Percentiles rank a stretch among this genome's conserved stretches.
Evolutionary conservation across 148 eudicot genomes (phyloP).

Genomic region (Drosera capensis): DNA sequence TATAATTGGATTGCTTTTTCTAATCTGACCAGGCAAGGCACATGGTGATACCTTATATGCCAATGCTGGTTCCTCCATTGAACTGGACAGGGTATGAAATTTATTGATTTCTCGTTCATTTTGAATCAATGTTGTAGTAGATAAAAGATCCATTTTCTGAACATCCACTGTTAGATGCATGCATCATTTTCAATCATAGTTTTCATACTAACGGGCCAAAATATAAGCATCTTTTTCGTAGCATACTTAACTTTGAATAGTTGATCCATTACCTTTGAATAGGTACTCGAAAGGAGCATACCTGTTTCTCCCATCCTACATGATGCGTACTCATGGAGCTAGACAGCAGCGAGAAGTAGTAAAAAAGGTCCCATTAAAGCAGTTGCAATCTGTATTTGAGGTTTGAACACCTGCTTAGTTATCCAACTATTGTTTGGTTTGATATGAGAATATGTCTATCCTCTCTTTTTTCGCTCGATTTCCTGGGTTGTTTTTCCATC

Average conservation of each 20-base stretch:
- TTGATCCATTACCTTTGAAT: conserved; percentile 6
- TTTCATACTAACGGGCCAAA: too few relatives aligned
- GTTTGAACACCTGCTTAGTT: conserved; percentile 23
- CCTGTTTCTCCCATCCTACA: conserved; percentile 67
- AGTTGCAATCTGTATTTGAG: conserved; percentile 50
- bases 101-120: conserved; percentile 1
- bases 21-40: conserved; percentile 60
- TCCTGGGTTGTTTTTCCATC: not conserved
- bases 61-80: conserved; percentile 79
- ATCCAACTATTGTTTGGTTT: too few relatives aligned
- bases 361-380: conserved; percentile 37
- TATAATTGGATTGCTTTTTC: conserved; percentile 8
- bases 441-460: not conserved
- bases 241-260: too few relatives aligned
- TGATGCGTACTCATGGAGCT: conserved; percentile 93
- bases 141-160: too few relatives aligned
- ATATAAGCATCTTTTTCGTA: too few relatives aligned
- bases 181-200: too few relatives aligned
- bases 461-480: not conserved
- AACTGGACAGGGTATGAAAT: conserved; percentile 71
- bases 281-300: conserved; percentile 74
- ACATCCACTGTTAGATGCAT: too few relatives aligned
- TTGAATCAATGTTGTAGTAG: not conserved
- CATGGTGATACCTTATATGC: conserved; percentile 96
- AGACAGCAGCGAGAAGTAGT: conserved; percentile 60